Evolutionary conservation across 352 stramenopile genomes (phyloP).

Genomic region (Phytophthora constricta): DNA sequence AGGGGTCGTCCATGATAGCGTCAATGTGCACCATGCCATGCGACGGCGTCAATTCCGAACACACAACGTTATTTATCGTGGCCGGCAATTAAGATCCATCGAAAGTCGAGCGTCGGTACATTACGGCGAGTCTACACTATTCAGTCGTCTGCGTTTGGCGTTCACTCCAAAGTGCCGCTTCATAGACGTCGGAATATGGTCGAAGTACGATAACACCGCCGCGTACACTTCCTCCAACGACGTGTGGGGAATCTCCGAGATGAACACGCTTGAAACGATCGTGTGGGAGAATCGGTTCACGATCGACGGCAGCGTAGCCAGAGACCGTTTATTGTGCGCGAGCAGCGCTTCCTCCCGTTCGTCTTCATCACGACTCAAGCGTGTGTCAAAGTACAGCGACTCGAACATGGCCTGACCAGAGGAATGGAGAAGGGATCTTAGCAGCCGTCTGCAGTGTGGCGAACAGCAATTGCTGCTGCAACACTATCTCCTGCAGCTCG

Average conservation of each 20-base stretch:
- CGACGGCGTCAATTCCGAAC: slow-evolving; percentile 30
- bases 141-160: slow-evolving; percentile 25
- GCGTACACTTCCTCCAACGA: slow-evolving; percentile 46
- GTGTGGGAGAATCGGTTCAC: slow-evolving; percentile 38
- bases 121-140: slow-evolving; percentile 24
- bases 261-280: slow-evolving; percentile 44
- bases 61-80: slow-evolving; percentile 41
- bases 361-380: slow-evolving; percentile 17
- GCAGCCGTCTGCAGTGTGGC: slow-evolving; percentile 41
- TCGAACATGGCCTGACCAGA: slow-evolving; percentile 35
- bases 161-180: slow-evolving; percentile 44
- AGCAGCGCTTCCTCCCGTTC: slow-evolving; percentile 30
- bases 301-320: slow-evolving; percentile 33
- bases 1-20: slow-evolving; percentile 37
- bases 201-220: slow-evolving; percentile 38
- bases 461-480: slow-evolving; percentile 48
- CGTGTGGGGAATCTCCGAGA: slow-evolving; percentile 45
- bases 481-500: slow-evolving; percentile 39
- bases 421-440: slow-evolving; percentile 37
- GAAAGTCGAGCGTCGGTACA: slow-evolving; percentile 45
- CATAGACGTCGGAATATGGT: slow-evolving; percentile 38
- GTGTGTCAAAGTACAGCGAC: slow-evolving; percentile 43
- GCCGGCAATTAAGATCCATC: slow-evolving; percentile 17
- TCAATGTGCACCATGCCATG: slow-evolving; percentile 48
- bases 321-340: slow-evolving; percentile 36